A percentile compares a stretch with the other conserved stretches of the same genome.
phyloP scores from a whole-genome alignment of 1,284 basidiomycete species.

The Xerocomus amazonicus region DNA sequence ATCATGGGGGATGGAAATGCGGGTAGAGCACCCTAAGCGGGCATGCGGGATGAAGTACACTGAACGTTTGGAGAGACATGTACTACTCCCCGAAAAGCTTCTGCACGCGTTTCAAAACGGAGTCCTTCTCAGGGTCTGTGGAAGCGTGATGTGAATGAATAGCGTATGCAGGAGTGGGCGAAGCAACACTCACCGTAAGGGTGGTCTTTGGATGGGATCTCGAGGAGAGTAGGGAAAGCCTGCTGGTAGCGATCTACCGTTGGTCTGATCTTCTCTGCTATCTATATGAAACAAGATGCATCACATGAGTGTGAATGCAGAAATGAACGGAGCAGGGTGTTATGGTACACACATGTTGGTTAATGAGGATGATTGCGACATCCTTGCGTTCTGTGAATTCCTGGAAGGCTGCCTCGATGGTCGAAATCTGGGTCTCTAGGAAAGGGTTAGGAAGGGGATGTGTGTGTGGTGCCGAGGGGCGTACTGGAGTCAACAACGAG shows the following conservation, averaged over 20 bases:
- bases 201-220: conserved; percentile 96
- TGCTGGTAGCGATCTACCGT: conserved; percentile 94
- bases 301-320: conserved; percentile 9
- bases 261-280: conserved; percentile 95
- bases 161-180: conserved; percentile 5
- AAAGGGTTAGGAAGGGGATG: conserved; percentile 7
- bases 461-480: conserved; percentile 3
- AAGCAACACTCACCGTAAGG: conserved; percentile 66
- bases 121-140: conserved; percentile 94
- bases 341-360: conserved; percentile 78
- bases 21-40: conserved; percentile 5
- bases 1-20: conserved; percentile 10
- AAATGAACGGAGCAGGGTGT: background rate
- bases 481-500: conserved; percentile 87
- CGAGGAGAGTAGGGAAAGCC: conserved; percentile 94
- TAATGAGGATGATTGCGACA: conserved; percentile 93
- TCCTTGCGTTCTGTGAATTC: conserved; percentile 92
- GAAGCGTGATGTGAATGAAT: conserved; percentile 21
- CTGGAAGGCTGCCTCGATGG: conserved; percentile 87
- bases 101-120: conserved; percentile 95
- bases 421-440: conserved; percentile 83
- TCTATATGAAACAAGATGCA: conserved; percentile 42
- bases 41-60: conserved; percentile 12
- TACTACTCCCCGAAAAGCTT: conserved; percentile 87
- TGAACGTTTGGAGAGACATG: conserved; percentile 11